A percentile compares a stretch with the other conserved stretches of the same genome.
These are phyloP conservation scores for Moniliella sp. DNA, from an alignment of 1,284 basidiomycete species.

Conservation along the genomic window DNA sequence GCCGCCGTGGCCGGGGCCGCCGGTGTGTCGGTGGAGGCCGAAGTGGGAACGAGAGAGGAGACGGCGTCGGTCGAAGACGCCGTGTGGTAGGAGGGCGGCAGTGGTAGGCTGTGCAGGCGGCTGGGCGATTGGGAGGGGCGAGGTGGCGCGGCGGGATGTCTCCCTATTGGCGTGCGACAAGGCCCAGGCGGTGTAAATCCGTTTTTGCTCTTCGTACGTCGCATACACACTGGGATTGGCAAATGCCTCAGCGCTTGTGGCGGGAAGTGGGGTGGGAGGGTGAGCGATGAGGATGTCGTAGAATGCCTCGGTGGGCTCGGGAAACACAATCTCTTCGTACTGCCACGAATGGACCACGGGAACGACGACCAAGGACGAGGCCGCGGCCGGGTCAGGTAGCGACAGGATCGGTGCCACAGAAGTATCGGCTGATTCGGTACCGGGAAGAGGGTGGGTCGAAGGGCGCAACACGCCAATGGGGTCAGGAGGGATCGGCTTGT, in stretches of 20 bases:
- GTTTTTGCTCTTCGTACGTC: slow-evolving; percentile 6
- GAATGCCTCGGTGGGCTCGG: slow-evolving; percentile 73
- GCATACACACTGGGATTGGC: slow-evolving; percentile 13
- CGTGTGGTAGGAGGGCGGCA: too few species aligned
- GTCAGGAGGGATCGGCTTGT: too few species aligned
- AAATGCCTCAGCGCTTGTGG: slow-evolving; percentile 17
- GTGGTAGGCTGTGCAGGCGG: too few species aligned
- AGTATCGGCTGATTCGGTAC: background rate
- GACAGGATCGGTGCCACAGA: background rate
- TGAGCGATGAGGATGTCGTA: slow-evolving; percentile 58
- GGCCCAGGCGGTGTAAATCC: background rate
- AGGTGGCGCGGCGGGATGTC: too few species aligned
- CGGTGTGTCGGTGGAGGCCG: too few species aligned
- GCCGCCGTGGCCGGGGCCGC: too few species aligned
- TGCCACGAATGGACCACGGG: slow-evolving; percentile 64
- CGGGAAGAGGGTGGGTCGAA: too few species aligned
- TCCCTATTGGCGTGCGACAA: background rate
- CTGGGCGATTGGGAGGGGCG: too few species aligned
- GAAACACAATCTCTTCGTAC: slow-evolving; percentile 93
- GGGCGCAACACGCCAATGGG: too few species aligned
- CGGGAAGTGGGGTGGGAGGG: slow-evolving; percentile 55
- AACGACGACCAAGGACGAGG: too few species aligned
- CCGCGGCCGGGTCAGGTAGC: background rate
- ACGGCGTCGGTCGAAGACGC: too few species aligned
- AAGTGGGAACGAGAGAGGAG: too few species aligned